Conservation (phyloP, 495 filamentous ascomycete genomes). For the Cetradonia linearis region DNA sequence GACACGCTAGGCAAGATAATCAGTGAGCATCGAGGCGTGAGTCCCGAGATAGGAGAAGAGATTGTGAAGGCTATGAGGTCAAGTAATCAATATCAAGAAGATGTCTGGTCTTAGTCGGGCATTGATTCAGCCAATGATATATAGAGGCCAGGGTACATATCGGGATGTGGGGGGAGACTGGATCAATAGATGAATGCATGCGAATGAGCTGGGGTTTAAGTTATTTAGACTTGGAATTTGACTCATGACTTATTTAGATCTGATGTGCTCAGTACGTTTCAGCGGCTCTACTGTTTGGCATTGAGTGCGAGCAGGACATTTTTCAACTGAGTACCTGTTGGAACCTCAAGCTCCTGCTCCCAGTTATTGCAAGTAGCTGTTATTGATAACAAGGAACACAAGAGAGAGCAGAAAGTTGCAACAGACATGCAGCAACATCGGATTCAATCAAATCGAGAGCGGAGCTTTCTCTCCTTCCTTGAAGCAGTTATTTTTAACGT, state of each 20-base stretch:
- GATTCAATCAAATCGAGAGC: not conserved
- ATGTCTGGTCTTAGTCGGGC: constrained; percentile 68
- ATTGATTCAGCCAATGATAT: not conserved
- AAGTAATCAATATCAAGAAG: constrained; percentile 93
- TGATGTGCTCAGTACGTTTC: not conserved
- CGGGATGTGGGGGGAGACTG: not conserved
- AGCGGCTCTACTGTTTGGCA: not conserved
- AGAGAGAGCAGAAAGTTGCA: not conserved
- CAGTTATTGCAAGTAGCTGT: not conserved
- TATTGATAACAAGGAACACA: not conserved
- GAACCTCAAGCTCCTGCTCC: not conserved
- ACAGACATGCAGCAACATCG: not conserved
- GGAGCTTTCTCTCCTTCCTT: not conserved
- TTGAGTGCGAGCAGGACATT: not conserved
- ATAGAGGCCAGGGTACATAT: constrained; percentile 1
- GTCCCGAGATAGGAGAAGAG: constrained; percentile 80
- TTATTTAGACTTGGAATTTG: constrained; percentile 4
- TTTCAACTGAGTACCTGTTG: not conserved
- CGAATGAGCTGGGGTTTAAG: not conserved
- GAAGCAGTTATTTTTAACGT: not conserved
- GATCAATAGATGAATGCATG: constrained; percentile 7
- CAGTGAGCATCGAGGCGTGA: constrained; percentile 65
- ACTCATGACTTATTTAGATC: not conserved
- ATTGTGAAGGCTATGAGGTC: constrained; percentile 92
- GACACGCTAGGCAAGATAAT: constrained; percentile 74